These are phyloP conservation scores for Pelargonium exstipulatum DNA, from an alignment of 441 rosid species.

Conservation along the genomic window DNA sequence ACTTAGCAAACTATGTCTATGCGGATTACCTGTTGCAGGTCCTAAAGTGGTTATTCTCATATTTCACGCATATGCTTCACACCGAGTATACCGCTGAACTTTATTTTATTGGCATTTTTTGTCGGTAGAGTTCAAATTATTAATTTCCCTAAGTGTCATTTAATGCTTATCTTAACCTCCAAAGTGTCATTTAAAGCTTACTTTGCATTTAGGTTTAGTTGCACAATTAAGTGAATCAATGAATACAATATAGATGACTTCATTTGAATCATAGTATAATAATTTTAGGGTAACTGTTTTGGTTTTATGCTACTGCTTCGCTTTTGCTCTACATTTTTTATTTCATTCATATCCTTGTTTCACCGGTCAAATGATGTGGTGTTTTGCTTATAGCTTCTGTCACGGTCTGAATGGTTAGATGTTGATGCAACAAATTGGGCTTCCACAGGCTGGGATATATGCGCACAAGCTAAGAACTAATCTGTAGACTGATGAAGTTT, in stretches of 20 bases:
- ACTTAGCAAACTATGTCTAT: neutral
- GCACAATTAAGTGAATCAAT: neutral
- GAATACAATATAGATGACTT: neutral
- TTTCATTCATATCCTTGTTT: neutral
- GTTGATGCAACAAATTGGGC: conserved; percentile 4
- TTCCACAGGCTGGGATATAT: neutral
- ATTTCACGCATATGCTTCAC: neutral
- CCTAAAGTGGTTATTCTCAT: neutral
- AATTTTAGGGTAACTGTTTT: neutral
- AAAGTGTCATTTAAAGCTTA: neutral
- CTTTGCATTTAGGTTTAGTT: neutral
- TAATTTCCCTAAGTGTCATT: neutral
- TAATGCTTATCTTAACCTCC: neutral
- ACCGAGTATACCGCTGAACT: neutral
- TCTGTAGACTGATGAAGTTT: neutral
- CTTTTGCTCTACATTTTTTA: too few relatives aligned
- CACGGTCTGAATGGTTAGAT: neutral
- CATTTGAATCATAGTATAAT: neutral
- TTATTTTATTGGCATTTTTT: neutral
- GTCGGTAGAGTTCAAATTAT: neutral
- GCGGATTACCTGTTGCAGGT: neutral
- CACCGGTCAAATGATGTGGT: neutral
- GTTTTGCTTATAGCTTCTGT: neutral
- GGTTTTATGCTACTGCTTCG: too few relatives aligned
- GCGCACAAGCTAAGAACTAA: conserved; percentile 6